Conservation (phyloP, 345 rosid species). For the Passiflora organensis region DNA sequence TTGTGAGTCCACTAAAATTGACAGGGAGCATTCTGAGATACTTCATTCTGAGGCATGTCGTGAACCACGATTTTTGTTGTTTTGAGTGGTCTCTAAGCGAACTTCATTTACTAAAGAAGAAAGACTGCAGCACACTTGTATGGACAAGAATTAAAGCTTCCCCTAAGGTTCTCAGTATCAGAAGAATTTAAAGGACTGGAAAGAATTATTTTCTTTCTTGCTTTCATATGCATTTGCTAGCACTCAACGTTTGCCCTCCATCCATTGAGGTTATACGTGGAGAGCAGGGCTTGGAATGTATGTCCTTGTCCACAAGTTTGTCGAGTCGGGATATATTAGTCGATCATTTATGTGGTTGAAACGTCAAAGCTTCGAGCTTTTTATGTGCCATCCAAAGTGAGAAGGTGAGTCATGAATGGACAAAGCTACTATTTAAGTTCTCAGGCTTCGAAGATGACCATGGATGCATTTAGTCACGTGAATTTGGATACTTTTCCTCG, state of each 20-base stretch:
- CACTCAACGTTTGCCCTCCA: neutral
- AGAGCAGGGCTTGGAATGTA: constrained; percentile 18
- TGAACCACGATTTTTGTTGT: constrained; percentile 21
- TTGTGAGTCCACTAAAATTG: constrained; percentile 10
- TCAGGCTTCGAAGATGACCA: no score
- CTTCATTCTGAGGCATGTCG: constrained; percentile 9
- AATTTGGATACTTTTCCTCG: no score
- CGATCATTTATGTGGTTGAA: constrained; percentile 54
- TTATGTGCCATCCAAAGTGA: constrained; percentile 5
- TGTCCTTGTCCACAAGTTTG: constrained; percentile 47
- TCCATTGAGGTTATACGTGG: constrained; percentile 13
- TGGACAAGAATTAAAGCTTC: constrained; percentile 35
- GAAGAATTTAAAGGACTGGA: no score
- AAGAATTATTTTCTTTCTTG: neutral
- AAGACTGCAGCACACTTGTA: constrained; percentile 4
- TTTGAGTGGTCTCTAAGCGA: constrained; percentile 45
- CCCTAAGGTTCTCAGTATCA: neutral
- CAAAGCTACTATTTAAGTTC: no score
- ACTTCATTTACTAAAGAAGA: constrained; percentile 32
- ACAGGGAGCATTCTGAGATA: constrained; percentile 16
- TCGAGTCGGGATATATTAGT: no score
- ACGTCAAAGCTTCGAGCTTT: constrained; percentile 22
- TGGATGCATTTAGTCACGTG: no score
- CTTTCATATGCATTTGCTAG: neutral
- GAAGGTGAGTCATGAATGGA: no score